Base-by-base conservation (phyloP, 352 stramenopile species). In the Pythium rhizo-oryzae region DNA sequence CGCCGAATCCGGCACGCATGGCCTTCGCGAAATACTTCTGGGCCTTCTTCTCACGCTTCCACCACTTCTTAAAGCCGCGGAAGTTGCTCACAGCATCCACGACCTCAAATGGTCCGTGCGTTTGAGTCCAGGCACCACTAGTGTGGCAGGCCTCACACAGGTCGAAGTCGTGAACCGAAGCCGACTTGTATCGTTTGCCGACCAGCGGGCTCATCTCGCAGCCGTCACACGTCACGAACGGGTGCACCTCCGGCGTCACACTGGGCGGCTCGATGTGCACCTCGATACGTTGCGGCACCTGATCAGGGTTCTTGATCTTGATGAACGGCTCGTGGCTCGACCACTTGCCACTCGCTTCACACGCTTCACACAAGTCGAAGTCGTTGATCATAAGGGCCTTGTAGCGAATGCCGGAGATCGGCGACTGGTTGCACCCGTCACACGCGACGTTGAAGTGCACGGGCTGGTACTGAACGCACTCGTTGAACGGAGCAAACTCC, bases 131-230 rank as follows among this genome's bases (percentile, higher is more conserved):
- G 41, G 73, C 69, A 18, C 76, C 76, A 21, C 69, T 85, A 0
- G 59, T 65, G 35, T 91, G 76, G 67, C 88, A 96, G 11, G 51
- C 68, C 59, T 83, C 75, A 63, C 87, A 96, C 44, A 97, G 56
- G 49, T 97, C 88, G 65, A 96, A 96, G 69, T 96, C 73, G 1
- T 74, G 52, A 8, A 78, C 72, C 30, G 90, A 76, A n/a, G 87
- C 59, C 21, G 82, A 90, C 78, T 96, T 96, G 84, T 90, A 97
- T 50, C 85, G 88, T 7, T 82, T 70, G 18, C 87, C 87, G 35
- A 84, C 54, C 4, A 94, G 63, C 8, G 84, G 83, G 2, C 30
- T 59, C 76, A 82, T 81, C 23, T 86, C 64, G 60, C 87, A 82
- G 15, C 74, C 69, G 46, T 82, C 76, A 54, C 76, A 83, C 9